These are phyloP conservation scores for Gnetum montanum DNA, from an alignment of 75 land plant species.

Conservation along the genomic window DNA sequence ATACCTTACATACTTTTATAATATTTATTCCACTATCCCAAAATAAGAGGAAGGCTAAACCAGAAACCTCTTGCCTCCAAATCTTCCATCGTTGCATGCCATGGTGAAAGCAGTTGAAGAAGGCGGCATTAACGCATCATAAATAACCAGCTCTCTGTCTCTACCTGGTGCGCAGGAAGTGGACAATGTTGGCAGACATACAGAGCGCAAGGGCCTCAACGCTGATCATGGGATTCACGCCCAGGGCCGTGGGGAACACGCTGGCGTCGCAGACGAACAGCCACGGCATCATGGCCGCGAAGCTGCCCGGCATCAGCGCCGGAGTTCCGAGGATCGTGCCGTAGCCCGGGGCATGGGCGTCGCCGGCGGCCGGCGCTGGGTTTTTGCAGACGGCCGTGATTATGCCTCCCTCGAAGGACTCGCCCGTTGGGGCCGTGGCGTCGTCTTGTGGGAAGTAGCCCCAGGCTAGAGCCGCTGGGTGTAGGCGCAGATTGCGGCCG, in stretches of 20 bases:
- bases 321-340: conserved; percentile 47
- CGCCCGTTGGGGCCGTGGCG: conserved; percentile 9
- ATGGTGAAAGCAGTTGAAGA: too few relatives aligned
- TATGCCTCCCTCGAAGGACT: conserved; percentile 68
- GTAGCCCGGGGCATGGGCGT: too few relatives aligned
- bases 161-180: too few relatives aligned
- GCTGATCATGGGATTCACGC: conserved; percentile 88
- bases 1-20: too few relatives aligned
- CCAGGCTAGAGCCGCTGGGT: conserved; percentile 70
- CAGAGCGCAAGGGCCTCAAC: conserved; percentile 65
- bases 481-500: conserved; percentile 69
- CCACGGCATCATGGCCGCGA: conserved; percentile 62
- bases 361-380: conserved; percentile 11
- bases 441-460: conserved; percentile 95
- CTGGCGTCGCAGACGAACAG: conserved; percentile 52
- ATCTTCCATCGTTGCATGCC: too few relatives aligned
- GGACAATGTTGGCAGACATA: conserved; percentile 46
- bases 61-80: too few relatives aligned
- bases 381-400: conserved; percentile 61
- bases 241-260: conserved; percentile 62
- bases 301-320: conserved; percentile 43
- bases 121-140: too few relatives aligned
- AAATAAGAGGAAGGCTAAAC: too few relatives aligned
- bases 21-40: too few relatives aligned
- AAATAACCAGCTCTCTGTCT: too few relatives aligned